Base-by-base conservation (phyloP, 306 rosid species). In the Gastrolobium bilobum region DNA sequence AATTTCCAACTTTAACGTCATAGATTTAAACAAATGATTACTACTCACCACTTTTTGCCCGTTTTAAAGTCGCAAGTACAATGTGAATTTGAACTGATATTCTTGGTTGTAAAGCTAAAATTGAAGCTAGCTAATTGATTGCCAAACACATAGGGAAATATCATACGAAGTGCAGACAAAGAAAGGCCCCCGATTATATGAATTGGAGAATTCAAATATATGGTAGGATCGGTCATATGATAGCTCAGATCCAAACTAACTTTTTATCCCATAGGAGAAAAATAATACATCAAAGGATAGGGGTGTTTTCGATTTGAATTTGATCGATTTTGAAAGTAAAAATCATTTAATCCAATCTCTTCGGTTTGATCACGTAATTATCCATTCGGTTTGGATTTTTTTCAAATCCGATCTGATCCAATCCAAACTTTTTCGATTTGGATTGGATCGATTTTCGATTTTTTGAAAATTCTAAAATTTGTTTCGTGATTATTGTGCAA, bases 21-120 rank as follows among this genome's bases (percentile, higher is more conserved):
- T 78, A 81, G 84, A 44, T 62, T 83, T 81, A 69, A 77, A 42
- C 46, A 79, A 86, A 91, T 91, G 83, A 87, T 91, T 86, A 67
- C 86, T 79, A 73, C 34, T 79, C 30, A 29, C 70, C 80, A 68
- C 82, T 77, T 82, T 82, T 81, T 46, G 73, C 42, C 67, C 74
- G 10, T 82, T 87, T 73, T 67, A 79, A 76, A 42, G 59, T 80
- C 5, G 47, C 61, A 72, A 50, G 65, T 65, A 67, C 73, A 58
- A 33, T 75, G 75, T 63, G 76, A 63, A 54, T 76, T 63, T 58
- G 63, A 84, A 75, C 65, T 81, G 79, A 29, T 72, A 9, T 43
- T 46, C 29, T 67, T 75, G 34, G 64, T 15, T 77, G 79, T 77
- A 82, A 83, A 78, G 83, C 83, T 79, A 83, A 63, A 78, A 83